These are phyloP conservation scores for Tephrocybe sp. DNA, from an alignment of 768 basidiomycete species.

Conservation along the genomic window DNA sequence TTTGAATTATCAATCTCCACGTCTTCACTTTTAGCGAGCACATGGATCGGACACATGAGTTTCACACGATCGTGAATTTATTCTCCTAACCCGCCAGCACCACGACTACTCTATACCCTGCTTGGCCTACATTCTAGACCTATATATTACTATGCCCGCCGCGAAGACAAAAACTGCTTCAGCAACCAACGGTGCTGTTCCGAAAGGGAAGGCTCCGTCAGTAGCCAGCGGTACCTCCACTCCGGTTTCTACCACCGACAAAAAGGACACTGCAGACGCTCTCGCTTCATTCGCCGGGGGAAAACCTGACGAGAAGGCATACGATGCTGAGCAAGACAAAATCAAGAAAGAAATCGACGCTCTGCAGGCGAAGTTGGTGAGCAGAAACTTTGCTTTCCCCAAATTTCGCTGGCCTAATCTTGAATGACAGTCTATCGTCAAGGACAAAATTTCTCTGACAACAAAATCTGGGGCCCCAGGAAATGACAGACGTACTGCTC, in stretches of 20 bases:
- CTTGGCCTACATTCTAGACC: conserved; percentile 22
- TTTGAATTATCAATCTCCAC: conserved; percentile 36
- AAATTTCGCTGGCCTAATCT: conserved; percentile 9
- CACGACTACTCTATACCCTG: conserved; percentile 18
- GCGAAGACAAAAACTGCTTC: conserved; percentile 67
- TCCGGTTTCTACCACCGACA: conserved; percentile 40
- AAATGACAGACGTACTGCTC: conserved; percentile 68
- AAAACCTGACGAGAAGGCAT: conserved; percentile 83
- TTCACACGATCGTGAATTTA: conserved; percentile 23
- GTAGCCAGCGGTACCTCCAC: conserved; percentile 43
- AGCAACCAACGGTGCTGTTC: conserved; percentile 38
- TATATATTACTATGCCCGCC: conserved; percentile 38
- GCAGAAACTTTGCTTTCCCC: conserved; percentile 28
- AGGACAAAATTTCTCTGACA: conserved; percentile 71
- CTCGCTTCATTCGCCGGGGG: conserved; percentile 39
- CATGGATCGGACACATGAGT: conserved; percentile 15
- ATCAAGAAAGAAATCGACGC: conserved; percentile 84
- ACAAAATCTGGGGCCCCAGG: conserved; percentile 56
- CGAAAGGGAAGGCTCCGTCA: conserved; percentile 43
- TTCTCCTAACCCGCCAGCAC: conserved; percentile 17
- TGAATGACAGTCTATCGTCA: conserved; percentile 55
- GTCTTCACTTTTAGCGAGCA: conserved; percentile 1
- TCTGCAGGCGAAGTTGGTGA: conserved; percentile 76
- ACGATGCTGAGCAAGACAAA: conserved; percentile 82
- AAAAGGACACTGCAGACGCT: conserved; percentile 45